phyloP scores from a whole-genome alignment of 345 rosid genomes.

The Pistacia vera region DNA sequence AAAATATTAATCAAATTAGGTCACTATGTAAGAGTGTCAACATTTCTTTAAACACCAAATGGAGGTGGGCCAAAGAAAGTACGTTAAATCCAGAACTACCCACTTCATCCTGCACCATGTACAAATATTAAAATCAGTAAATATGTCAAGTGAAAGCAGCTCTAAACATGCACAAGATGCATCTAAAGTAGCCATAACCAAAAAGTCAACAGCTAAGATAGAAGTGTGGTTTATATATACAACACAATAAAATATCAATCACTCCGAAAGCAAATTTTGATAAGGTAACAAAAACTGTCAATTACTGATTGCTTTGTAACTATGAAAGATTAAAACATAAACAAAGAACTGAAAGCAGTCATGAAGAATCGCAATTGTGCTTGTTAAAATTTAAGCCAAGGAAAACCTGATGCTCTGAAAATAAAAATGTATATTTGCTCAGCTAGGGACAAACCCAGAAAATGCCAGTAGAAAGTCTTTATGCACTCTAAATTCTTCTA shows the following conservation, averaged over 20 bases:
- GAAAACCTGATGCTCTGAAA: no score
- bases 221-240: not conserved
- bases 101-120: constrained; percentile 4
- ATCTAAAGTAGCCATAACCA: not conserved
- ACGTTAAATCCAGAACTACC: not conserved
- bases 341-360: no score
- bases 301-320: no score
- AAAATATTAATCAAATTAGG: not conserved
- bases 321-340: no score
- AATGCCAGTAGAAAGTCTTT: no score
- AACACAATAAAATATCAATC: not conserved
- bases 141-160: not conserved
- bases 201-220: not conserved
- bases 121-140: not conserved
- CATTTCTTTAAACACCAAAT: not conserved
- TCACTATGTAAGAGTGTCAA: not conserved
- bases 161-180: not conserved
- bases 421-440: no score
- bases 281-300: not conserved
- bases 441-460: no score
- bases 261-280: not conserved
- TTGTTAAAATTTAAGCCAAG: no score
- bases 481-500: no score
- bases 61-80: not conserved
- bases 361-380: no score